Evolutionary conservation across 331 rosid genomes (phyloP).

Genomic region (Arachis monticola): DNA sequence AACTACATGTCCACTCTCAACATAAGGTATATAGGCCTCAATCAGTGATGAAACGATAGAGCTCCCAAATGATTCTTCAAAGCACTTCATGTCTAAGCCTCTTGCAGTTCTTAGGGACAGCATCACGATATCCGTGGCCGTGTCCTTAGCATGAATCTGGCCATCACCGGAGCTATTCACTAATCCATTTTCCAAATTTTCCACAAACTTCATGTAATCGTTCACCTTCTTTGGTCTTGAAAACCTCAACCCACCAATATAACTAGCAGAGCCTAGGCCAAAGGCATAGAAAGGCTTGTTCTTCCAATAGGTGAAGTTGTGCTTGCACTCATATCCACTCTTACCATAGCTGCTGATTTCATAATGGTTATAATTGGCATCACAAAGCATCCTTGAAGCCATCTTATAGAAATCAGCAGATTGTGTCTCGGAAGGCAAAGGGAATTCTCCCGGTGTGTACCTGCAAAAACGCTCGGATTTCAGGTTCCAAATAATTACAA

Average conservation of each 20-base stretch:
- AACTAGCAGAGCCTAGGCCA: conserved; percentile 93
- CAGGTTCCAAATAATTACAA: conserved; percentile 30
- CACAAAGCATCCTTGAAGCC: conserved; percentile 71
- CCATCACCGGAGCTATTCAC: conserved; percentile 46
- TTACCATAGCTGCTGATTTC: conserved; percentile 95
- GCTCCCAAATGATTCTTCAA: conserved; percentile 61
- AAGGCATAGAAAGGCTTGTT: conserved; percentile 86
- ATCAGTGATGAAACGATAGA: conserved; percentile 60
- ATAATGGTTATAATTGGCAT: conserved; percentile 72
- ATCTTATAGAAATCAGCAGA: conserved; percentile 81
- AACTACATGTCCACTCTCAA: conserved; percentile 82
- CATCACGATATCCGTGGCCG: conserved; percentile 73
- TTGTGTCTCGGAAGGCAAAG: conserved; percentile 75
- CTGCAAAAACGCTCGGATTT: conserved; percentile 51
- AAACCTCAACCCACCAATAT: conserved; percentile 74
- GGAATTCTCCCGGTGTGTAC: conserved; percentile 80
- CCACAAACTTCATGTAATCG: conserved; percentile 65
- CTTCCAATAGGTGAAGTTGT: conserved; percentile 81
- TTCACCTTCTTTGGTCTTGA: conserved; percentile 79
- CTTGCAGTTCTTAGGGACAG: conserved; percentile 82
- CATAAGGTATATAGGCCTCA: conserved; percentile 65
- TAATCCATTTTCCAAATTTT: conserved; percentile 66
- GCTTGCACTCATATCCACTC: conserved; percentile 80
- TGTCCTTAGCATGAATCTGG: conserved; percentile 45
- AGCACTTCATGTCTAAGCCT: conserved; percentile 72